These are phyloP conservation scores for Volvox africanus DNA, from an alignment of 139 green algal genomes.

Conservation along the genomic window DNA sequence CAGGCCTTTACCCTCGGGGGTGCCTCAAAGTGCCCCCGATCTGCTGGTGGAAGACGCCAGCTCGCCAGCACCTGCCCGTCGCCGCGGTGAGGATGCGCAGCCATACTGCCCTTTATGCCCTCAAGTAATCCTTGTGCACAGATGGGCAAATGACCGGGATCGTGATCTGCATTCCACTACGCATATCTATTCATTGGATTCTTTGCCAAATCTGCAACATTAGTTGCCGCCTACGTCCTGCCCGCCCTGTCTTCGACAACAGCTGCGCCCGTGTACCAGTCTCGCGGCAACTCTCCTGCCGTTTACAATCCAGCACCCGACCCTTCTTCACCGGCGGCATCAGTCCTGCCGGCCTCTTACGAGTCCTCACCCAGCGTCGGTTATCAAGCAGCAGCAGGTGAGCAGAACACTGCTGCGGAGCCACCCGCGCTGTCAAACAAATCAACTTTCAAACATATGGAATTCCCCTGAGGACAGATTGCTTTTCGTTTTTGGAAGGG, in stretches of 20 bases:
- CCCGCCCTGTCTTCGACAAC: neutral
- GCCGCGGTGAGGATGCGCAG: neutral
- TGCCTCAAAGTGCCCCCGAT: neutral
- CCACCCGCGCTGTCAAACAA: too few species aligned
- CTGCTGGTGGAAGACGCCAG: conserved; percentile 23
- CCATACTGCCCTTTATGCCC: neutral
- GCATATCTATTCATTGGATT: neutral
- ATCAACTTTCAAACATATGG: too few species aligned
- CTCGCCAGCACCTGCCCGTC: neutral
- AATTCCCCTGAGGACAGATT: too few species aligned
- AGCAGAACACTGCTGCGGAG: too few species aligned
- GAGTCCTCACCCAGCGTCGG: neutral
- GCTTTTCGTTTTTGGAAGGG: too few species aligned
- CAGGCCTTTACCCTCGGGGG: neutral
- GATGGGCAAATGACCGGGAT: neutral
- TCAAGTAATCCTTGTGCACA: neutral
- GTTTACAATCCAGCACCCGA: neutral
- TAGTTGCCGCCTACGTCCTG: neutral
- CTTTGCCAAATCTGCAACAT: neutral
- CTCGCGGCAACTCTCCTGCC: neutral
- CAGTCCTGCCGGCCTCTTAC: conserved; percentile 4
- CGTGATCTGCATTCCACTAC: neutral
- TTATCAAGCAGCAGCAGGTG: neutral
- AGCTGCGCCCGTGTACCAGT: neutral
- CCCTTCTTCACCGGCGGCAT: neutral